Conservation (phyloP, 176 grass and related monocot genomes). For the Oryza nivara region DNA sequence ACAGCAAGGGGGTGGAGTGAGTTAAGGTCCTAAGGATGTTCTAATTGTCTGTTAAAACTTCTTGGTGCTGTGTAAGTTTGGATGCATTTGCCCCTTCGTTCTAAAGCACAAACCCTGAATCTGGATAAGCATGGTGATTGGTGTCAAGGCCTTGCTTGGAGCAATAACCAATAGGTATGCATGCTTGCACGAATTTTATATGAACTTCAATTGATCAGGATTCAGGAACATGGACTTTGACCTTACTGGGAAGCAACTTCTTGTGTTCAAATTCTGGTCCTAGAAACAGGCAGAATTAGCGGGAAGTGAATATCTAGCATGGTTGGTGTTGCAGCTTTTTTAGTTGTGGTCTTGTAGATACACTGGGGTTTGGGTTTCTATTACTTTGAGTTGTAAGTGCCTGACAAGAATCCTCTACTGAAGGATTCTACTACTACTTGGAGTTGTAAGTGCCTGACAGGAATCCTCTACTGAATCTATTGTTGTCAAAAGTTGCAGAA, state of each 20-base stretch:
- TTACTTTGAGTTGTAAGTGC: constrained; percentile 2
- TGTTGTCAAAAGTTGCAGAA: neutral
- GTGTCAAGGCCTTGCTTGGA: constrained; percentile 11
- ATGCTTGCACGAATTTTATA: neutral
- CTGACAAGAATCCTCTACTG: constrained; percentile 27
- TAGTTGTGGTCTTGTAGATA: neutral
- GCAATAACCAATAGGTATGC: neutral
- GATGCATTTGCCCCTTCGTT: neutral
- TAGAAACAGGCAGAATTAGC: neutral
- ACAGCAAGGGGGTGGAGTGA: neutral
- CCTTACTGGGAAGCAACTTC: neutral
- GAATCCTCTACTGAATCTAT: constrained; percentile 33
- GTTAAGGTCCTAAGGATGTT: neutral
- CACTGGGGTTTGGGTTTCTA: neutral
- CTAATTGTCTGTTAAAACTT: neutral
- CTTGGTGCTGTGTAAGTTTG: neutral
- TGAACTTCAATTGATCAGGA: neutral
- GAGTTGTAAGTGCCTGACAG: constrained; percentile 1
- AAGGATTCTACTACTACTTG: constrained; percentile 1
- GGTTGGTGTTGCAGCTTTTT: constrained; percentile 24
- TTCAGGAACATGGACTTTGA: neutral
- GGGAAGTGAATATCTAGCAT: neutral
- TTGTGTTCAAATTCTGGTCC: neutral
- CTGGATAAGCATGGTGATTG: neutral
- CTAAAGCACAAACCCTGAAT: neutral